phyloP scores from a whole-genome alignment of 2,329 filamentous ascomycete species.

The Fusarium nelsonii region DNA sequence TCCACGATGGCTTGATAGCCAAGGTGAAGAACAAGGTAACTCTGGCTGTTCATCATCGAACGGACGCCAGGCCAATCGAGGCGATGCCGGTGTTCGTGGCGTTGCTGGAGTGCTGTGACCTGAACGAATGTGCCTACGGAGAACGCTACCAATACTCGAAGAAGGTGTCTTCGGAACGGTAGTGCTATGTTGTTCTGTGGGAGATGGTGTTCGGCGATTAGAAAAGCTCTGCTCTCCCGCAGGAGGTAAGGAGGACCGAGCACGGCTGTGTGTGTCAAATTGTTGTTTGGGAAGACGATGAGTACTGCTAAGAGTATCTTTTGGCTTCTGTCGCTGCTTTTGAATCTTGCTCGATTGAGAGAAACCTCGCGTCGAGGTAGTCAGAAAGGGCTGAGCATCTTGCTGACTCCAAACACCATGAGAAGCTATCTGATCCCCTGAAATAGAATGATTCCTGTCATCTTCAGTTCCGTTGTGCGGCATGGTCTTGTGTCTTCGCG shows the following conservation, averaged over 20 bases:
- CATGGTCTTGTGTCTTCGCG: slow-evolving; percentile 20
- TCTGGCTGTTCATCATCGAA: slow-evolving; percentile 41
- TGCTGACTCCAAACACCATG: background rate
- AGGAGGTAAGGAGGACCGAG: slow-evolving; percentile 5
- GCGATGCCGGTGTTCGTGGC: slow-evolving; percentile 39
- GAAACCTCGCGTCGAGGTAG: slow-evolving; percentile 24
- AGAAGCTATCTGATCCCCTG: background rate
- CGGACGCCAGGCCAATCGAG: slow-evolving; percentile 44
- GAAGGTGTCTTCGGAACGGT: slow-evolving; percentile 37
- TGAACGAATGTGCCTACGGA: slow-evolving; percentile 45
- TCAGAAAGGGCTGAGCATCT: slow-evolving; percentile 3
- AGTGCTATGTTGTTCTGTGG: slow-evolving; percentile 11
- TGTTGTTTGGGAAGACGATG: slow-evolving; percentile 26
- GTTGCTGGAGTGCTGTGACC: slow-evolving; percentile 33
- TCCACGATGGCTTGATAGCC: slow-evolving; percentile 40
- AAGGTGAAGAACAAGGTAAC: slow-evolving; percentile 42
- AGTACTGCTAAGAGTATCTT: slow-evolving; percentile 9
- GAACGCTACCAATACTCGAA: slow-evolving; percentile 43
- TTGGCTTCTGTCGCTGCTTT: slow-evolving; percentile 8
- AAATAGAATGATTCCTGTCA: background rate
- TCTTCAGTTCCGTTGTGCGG: background rate
- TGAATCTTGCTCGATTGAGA: slow-evolving; percentile 15
- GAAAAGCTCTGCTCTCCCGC: background rate
- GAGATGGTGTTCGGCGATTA: slow-evolving; percentile 20
- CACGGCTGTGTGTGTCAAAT: slow-evolving; percentile 14